Percentiles rank a stretch among this genome's conserved stretches.
Conservation (phyloP, 106 monocot genomes). For the Cymbidium sinense region DNA sequence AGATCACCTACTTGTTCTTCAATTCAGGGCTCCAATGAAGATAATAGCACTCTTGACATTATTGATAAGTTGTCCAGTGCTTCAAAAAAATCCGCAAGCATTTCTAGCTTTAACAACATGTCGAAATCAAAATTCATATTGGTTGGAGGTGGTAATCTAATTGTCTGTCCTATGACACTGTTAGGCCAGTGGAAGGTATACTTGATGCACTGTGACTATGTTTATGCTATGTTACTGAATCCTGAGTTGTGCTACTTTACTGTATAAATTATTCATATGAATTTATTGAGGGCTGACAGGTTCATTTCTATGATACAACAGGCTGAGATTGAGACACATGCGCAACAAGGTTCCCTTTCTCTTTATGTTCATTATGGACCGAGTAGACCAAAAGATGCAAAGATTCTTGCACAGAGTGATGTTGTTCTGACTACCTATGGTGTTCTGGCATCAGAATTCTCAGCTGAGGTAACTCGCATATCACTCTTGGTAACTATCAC, state of each 20-base stretch:
- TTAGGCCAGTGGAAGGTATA: constrained; percentile 95
- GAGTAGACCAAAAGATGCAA: constrained; percentile 80
- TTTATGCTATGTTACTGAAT: background rate
- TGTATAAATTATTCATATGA: background rate
- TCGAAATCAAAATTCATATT: constrained; percentile 38
- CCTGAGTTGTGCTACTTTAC: background rate
- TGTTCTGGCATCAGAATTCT: constrained; percentile 78
- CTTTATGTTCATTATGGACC: constrained; percentile 90
- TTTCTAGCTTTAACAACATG: constrained; percentile 43
- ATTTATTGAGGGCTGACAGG: background rate
- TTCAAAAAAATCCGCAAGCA: constrained; percentile 27
- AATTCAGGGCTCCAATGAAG: constrained; percentile 22
- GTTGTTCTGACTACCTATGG: constrained; percentile 93
- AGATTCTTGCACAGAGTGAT: constrained; percentile 59
- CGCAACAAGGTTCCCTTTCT: constrained; percentile 45
- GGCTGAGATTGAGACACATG: constrained; percentile 87
- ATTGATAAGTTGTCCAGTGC: constrained; percentile 18
- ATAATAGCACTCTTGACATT: constrained; percentile 9
- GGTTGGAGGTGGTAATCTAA: constrained; percentile 69
- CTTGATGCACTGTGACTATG: background rate
- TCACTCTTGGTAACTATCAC: background rate
- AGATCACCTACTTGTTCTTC: constrained; percentile 18
- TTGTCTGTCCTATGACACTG: constrained; percentile 94
- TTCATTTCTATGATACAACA: constrained; percentile 20
- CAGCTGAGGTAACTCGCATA: constrained; percentile 45